Percentiles rank a stretch among this genome's conserved stretches.
Evolutionary conservation across 78 protist species (phyloP).

Genomic region (Acrasis kona): DNA sequence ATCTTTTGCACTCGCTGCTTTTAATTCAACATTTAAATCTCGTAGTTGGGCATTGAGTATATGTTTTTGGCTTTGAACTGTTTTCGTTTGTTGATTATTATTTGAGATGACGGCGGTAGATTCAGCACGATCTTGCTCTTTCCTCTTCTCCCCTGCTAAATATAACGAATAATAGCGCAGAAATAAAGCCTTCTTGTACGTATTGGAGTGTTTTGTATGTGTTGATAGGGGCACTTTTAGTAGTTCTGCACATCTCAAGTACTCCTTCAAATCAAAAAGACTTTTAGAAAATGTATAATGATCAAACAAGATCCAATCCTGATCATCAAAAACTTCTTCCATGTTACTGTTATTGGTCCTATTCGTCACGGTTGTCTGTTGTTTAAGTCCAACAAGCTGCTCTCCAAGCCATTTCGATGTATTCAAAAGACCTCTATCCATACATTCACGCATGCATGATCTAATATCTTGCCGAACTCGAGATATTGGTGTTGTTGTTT

Average conservation of each 20-base stretch:
- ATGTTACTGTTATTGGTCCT: no score
- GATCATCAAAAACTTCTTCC: no score
- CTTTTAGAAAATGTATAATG: neutral
- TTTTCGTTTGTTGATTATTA: neutral
- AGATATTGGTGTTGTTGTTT: no score
- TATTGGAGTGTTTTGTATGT: neutral
- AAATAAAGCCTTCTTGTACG: neutral
- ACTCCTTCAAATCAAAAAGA: neutral
- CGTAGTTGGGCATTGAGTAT: no score
- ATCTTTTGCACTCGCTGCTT: neutral
- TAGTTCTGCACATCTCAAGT: neutral
- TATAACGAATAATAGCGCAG: neutral
- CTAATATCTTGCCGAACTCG: no score
- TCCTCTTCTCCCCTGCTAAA: neutral
- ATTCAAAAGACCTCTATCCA: no score
- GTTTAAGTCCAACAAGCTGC: no score
- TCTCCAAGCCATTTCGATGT: no score
- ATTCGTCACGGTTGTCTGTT: no score
- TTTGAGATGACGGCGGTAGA: neutral
- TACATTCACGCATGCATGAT: no score
- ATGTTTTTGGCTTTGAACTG: no score
- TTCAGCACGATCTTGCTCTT: neutral
- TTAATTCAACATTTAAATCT: neutral
- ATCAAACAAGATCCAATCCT: no score
- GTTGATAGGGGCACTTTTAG: neutral